Conservation (phyloP, 495 filamentous ascomycete species). For the Lepraria neglecta region DNA sequence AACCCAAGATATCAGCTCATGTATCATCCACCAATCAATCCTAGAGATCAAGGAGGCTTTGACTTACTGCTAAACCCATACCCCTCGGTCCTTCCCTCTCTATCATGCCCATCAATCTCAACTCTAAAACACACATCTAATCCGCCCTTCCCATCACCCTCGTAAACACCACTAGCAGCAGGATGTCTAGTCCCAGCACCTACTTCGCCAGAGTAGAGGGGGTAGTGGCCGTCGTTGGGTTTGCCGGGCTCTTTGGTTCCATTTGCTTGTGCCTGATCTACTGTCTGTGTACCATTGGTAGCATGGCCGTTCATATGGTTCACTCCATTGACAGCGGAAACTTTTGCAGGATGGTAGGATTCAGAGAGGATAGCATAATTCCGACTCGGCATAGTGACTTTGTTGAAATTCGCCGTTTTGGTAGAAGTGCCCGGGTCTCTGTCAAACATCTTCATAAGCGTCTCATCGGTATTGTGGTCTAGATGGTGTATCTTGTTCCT, state of each 20-base stretch:
- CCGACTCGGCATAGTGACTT: constrained; percentile 82
- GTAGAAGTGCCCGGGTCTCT: constrained; percentile 64
- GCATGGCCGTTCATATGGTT: constrained; percentile 7
- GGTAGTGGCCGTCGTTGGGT: constrained; percentile 55
- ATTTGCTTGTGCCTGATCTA: neutral
- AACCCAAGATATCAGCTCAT: neutral
- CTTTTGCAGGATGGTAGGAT: constrained; percentile 25
- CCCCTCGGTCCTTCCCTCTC: constrained; percentile 53
- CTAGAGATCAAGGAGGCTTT: neutral
- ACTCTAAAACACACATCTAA: constrained; percentile 64
- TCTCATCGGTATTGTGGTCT: constrained; percentile 80
- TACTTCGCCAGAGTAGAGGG: constrained; percentile 58
- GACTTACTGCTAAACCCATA: constrained; percentile 60
- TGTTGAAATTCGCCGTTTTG: constrained; percentile 65
- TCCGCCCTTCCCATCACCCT: constrained; percentile 53
- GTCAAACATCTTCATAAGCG: constrained; percentile 78
- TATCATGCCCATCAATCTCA: constrained; percentile 63
- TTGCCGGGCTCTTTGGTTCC: constrained; percentile 16
- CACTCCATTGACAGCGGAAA: neutral
- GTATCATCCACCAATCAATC: neutral
- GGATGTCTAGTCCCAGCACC: constrained; percentile 59
- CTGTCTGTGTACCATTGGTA: neutral
- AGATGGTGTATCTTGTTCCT: constrained; percentile 91
- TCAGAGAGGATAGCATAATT: constrained; percentile 86
- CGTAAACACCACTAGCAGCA: constrained; percentile 48